These are phyloP conservation scores for Haplosporangium sp. DNA, from an alignment of 371 early-diverging fungal species.

Conservation along the genomic window DNA sequence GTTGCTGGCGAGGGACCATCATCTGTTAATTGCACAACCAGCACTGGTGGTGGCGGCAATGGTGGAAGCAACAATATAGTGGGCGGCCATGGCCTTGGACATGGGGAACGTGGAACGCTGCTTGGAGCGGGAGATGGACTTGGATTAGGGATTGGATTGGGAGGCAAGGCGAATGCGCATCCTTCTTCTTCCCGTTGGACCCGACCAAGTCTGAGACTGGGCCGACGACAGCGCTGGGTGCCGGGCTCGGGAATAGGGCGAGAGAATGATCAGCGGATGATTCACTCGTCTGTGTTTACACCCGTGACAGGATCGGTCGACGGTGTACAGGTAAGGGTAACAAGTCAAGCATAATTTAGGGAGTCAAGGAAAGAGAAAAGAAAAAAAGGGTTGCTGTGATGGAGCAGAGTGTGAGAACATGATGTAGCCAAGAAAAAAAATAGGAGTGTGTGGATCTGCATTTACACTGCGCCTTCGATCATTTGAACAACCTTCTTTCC, in stretches of 20 bases:
- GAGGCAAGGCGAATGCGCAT: conserved; percentile 31
- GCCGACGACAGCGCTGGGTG: conserved; percentile 29
- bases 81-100: conserved; percentile 6
- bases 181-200: conserved; percentile 22
- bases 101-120: conserved; percentile 29
- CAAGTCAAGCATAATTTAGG: not conserved
- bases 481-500: too few species aligned
- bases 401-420: too few species aligned
- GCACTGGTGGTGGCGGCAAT: not conserved
- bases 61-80: too few species aligned
- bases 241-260: conserved; percentile 31
- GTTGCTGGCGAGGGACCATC: too few species aligned
- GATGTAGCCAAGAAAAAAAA: conserved; percentile 2
- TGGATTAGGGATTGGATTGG: conserved; percentile 37
- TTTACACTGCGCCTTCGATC: too few species aligned
- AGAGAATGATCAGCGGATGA: conserved; percentile 40
- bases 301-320: conserved; percentile 25
- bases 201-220: not conserved
- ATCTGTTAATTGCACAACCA: not conserved
- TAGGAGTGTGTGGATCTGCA: not conserved
- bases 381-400: too few species aligned
- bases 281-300: conserved; percentile 40
- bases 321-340: conserved; percentile 22
- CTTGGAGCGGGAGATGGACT: conserved; percentile 38
- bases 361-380: not conserved